A percentile compares a stretch with the other conserved stretches of the same genome.
Evolutionary conservation across 345 rosid species (phyloP).

Genomic region (Populus alba): DNA sequence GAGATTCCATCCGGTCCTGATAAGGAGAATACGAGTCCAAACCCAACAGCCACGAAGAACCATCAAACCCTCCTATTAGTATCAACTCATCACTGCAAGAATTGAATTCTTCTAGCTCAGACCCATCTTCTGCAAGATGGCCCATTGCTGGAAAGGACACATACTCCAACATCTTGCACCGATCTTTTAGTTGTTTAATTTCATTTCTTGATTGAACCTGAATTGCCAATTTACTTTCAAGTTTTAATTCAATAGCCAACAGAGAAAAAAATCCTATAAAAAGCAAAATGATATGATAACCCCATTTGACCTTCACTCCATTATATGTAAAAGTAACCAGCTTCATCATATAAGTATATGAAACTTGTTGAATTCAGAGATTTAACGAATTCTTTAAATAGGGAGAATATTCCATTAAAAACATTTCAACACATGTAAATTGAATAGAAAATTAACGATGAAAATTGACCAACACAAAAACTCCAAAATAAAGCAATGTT

Average conservation of each 20-base stretch:
- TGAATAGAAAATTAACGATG: not conserved
- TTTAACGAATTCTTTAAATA: no score
- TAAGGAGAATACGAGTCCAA: conserved; percentile 59
- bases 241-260: not conserved
- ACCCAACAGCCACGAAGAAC: conserved; percentile 48
- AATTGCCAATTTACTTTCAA: conserved; percentile 9
- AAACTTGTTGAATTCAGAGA: no score
- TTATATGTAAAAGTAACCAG: no score
- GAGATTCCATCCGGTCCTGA: conserved; percentile 45
- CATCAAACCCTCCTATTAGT: conserved; percentile 65
- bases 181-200: conserved; percentile 48
- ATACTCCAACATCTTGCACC: conserved; percentile 38
- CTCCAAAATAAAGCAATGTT: not conserved
- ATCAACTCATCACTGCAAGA: conserved; percentile 40
- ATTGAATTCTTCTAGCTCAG: not conserved
- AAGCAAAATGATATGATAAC: not conserved
- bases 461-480: not conserved
- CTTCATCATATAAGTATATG: no score
- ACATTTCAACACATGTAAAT: no score
- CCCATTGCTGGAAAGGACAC: no score
- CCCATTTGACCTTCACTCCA: not conserved
- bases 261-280: not conserved
- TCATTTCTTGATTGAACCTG: conserved; percentile 60
- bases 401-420: no score
- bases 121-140: no score